These are phyloP conservation scores for Irpex lacteus DNA, from an alignment of 1,284 basidiomycete species.

Conservation along the genomic window DNA sequence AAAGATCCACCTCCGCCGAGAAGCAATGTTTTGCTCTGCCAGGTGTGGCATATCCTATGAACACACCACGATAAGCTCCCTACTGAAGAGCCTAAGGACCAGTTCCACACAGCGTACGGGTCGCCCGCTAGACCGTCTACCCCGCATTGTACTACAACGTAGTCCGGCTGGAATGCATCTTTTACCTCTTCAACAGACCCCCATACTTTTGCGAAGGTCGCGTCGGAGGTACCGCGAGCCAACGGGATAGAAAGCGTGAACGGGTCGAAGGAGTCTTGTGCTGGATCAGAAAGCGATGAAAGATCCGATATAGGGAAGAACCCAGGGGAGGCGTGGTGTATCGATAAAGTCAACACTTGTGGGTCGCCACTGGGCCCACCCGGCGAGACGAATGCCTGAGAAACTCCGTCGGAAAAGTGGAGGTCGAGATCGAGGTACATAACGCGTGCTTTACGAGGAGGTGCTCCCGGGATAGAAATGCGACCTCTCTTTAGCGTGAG, in stretches of 20 bases:
- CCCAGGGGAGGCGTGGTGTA: conserved; percentile 79
- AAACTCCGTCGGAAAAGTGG: conserved; percentile 89
- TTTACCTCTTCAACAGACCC: conserved; percentile 57
- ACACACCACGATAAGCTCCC: conserved; percentile 76
- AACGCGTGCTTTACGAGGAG: conserved; percentile 55
- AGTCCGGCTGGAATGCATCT: conserved; percentile 71
- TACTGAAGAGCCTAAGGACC: conserved; percentile 54
- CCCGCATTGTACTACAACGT: conserved; percentile 83
- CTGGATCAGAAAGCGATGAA: conserved; percentile 44
- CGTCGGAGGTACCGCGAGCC: conserved; percentile 56
- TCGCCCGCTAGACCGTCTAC: conserved; percentile 86
- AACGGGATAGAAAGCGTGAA: conserved; percentile 80
- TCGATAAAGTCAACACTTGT: conserved; percentile 77
- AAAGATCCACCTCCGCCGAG: conserved; percentile 58
- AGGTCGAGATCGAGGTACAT: conserved; percentile 93
- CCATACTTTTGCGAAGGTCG: conserved; percentile 67
- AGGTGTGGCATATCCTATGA: conserved; percentile 47
- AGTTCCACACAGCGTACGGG: conserved; percentile 77
- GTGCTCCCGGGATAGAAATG: conserved; percentile 8
- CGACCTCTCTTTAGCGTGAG: conserved; percentile 48
- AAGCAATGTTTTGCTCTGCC: conserved; percentile 59
- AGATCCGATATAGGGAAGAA: conserved; percentile 77
- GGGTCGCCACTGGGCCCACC: conserved; percentile 25
- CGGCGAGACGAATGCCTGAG: conserved; percentile 60
- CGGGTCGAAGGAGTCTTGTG: conserved; percentile 49